Evolutionary conservation across 495 filamentous ascomycete species (phyloP).

Genomic region (Talaromyces thailandensis): DNA sequence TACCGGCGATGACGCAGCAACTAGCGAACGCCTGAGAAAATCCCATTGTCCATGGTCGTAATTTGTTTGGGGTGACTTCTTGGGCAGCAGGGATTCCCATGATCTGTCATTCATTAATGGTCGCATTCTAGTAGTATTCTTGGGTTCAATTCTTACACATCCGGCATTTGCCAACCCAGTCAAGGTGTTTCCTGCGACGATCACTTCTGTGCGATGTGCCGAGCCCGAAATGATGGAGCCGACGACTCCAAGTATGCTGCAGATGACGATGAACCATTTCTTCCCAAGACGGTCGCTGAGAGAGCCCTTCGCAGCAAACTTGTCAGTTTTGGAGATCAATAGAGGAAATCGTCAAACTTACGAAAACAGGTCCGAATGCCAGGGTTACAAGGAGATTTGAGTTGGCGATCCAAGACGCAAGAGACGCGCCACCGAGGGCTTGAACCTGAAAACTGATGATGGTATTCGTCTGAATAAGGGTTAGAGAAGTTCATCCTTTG

Average conservation of each 20-base stretch:
- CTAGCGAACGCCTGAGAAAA: neutral
- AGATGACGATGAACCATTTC: slow-evolving; percentile 5
- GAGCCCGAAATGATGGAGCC: neutral
- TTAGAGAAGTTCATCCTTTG: neutral
- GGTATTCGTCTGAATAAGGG: neutral
- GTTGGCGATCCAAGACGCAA: slow-evolving; percentile 2
- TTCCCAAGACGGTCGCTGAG: slow-evolving; percentile 1
- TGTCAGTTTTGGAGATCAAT: neutral
- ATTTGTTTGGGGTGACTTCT: neutral
- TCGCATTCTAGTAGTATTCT: neutral
- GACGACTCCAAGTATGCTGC: neutral
- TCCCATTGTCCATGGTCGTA: slow-evolving; percentile 2
- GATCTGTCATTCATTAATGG: neutral
- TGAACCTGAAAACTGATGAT: neutral
- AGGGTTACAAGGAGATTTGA: neutral
- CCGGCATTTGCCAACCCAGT: slow-evolving; percentile 1
- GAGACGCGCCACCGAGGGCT: neutral
- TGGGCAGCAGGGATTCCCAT: neutral
- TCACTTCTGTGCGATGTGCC: neutral
- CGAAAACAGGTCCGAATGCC: neutral
- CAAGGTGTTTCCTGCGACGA: neutral
- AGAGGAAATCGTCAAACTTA: neutral
- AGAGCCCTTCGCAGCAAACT: neutral
- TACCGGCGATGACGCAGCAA: neutral
- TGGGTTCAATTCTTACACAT: neutral